Evolutionary conservation across 73 alveolate species (phyloP).

Genomic region (Paramecium octaurelia): DNA sequence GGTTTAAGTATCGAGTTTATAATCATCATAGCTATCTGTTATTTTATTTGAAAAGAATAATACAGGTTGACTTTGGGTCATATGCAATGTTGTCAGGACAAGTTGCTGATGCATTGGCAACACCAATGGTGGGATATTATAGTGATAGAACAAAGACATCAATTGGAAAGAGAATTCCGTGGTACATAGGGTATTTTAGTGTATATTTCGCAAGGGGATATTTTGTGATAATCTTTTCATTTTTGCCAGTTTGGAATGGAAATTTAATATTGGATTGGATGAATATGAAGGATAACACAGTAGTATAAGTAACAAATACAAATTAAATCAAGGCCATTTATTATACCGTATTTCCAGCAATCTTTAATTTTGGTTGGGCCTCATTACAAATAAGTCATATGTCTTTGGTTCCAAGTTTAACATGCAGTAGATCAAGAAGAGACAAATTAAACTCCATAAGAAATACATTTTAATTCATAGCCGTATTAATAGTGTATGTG

Average conservation of each 20-base stretch:
- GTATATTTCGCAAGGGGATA: neutral
- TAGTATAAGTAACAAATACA: neutral
- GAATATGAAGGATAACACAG: neutral
- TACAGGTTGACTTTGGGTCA: constrained; percentile 50
- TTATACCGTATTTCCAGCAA: constrained; percentile 51
- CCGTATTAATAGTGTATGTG: constrained; percentile 54
- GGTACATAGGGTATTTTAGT: constrained; percentile 73
- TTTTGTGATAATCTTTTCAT: constrained; percentile 55
- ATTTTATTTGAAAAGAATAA: constrained; percentile 44
- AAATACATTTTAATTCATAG: constrained; percentile 65
- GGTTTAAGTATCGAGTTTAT: constrained; percentile 58
- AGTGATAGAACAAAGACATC: constrained; percentile 74
- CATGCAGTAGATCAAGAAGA: constrained; percentile 64
- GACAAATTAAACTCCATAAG: constrained; percentile 62
- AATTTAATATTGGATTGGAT: neutral
- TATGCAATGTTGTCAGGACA: constrained; percentile 81
- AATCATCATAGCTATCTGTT: constrained; percentile 10
- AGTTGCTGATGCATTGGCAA: constrained; percentile 80
- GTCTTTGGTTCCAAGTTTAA: constrained; percentile 66
- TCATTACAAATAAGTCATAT: constrained; percentile 66
- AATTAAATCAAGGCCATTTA: neutral
- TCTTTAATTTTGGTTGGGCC: constrained; percentile 69
- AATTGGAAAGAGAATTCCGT: constrained; percentile 81
- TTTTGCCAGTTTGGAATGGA: constrained; percentile 62
- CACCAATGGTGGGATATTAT: constrained; percentile 77